Percentiles rank a stretch among this genome's conserved stretches.
Evolutionary conservation across 176 grass and related monocot genomes (phyloP).

Genomic region (Tuctoria greenei): DNA sequence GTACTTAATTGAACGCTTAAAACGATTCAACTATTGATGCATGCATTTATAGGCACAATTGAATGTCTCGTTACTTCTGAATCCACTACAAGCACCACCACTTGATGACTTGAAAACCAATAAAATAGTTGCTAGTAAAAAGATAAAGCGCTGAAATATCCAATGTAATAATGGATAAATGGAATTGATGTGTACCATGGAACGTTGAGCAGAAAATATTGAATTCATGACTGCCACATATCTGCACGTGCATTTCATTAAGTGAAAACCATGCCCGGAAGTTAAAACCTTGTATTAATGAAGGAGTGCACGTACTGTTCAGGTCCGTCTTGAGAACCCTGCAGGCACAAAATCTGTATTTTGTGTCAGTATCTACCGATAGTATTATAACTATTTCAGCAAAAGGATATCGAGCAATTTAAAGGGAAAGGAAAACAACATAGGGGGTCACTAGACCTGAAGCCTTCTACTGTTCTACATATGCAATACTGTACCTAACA

Average conservation of each 20-base stretch:
- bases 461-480: background rate
- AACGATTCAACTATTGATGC: background rate
- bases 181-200: conserved; percentile 54
- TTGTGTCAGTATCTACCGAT: conserved; percentile 34
- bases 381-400: conserved; percentile 29
- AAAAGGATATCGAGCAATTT: conserved; percentile 16
- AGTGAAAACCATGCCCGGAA: conserved; percentile 28
- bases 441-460: background rate
- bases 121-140: background rate
- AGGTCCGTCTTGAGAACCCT: conserved; percentile 94
- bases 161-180: conserved; percentile 9
- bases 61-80: conserved; percentile 1
- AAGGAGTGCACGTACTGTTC: conserved; percentile 69
- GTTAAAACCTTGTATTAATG: background rate
- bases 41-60: background rate
- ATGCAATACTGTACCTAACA: background rate
- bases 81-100: background rate
- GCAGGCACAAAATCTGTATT: conserved; percentile 87
- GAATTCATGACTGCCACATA: conserved; percentile 98
- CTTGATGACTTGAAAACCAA: conserved; percentile 13
- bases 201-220: conserved; percentile 95
- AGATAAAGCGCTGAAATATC: background rate
- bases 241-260: conserved; percentile 48
- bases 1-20: background rate
- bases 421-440: conserved; percentile 15